A percentile compares a stretch with the other conserved stretches of the same genome.
Conservation (phyloP, 495 filamentous ascomycete species). For the Xylaria acuta region DNA sequence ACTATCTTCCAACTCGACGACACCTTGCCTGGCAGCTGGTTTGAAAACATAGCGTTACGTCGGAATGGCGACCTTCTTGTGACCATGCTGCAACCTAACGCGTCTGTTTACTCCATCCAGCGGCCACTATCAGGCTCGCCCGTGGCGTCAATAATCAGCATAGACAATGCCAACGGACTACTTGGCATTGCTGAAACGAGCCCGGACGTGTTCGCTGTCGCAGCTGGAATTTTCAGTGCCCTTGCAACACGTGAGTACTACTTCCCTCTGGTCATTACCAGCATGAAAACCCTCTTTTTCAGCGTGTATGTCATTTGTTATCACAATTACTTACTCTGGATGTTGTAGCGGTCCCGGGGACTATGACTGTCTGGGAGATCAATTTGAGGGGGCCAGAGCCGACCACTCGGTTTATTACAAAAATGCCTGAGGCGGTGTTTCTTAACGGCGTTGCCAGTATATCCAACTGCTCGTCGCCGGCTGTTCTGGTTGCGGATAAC, state of each 20-base stretch:
- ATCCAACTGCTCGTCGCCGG: constrained; percentile 23
- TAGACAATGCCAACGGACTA: constrained; percentile 31
- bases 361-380: constrained; percentile 23
- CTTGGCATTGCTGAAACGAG: constrained; percentile 42
- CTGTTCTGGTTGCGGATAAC: constrained; percentile 46
- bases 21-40: constrained; percentile 32
- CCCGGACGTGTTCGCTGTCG: constrained; percentile 40
- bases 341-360: constrained; percentile 5
- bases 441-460: constrained; percentile 47
- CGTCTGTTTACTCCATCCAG: constrained; percentile 26
- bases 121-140: constrained; percentile 28
- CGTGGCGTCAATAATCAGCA: constrained; percentile 30
- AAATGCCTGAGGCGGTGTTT: constrained; percentile 29
- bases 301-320: constrained; percentile 1
- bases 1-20: constrained; percentile 38
- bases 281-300: background rate
- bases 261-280: background rate
- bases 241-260: constrained; percentile 26
- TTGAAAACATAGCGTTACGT: constrained; percentile 51
- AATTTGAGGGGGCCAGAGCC: constrained; percentile 8
- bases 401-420: constrained; percentile 13
- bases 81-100: constrained; percentile 31
- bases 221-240: constrained; percentile 21
- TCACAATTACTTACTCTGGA: constrained; percentile 10
- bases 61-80: constrained; percentile 45